phyloP scores from a whole-genome alignment of 441 rosid species.

The Aquilaria agallochum region DNA sequence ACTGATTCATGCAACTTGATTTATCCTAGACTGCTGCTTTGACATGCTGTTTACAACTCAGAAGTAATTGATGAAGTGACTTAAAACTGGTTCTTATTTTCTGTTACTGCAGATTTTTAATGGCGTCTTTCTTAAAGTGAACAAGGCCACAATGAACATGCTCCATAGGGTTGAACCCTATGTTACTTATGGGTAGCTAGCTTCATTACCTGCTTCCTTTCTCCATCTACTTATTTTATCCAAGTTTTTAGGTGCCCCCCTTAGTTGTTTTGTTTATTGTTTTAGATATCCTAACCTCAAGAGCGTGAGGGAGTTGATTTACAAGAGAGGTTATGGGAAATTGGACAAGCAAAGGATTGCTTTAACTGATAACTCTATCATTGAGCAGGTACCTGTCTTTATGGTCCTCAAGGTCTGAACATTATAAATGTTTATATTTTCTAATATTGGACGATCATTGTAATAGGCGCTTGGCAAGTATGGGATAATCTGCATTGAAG shows the following conservation, averaged over 20 bases:
- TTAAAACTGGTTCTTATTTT: background rate
- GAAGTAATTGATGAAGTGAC: background rate
- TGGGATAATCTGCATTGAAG: conserved; percentile 71
- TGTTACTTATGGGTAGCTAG: conserved; percentile 73
- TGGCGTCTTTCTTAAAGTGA: conserved; percentile 88
- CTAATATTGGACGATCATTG: no score
- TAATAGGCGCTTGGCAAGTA: conserved; percentile 56
- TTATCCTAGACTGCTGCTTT: background rate
- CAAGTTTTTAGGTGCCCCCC: background rate
- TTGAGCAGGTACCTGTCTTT: conserved; percentile 49
- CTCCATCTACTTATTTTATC: background rate
- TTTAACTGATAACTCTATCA: conserved; percentile 63
- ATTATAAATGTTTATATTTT: background rate
- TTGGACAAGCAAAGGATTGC: conserved; percentile 64
- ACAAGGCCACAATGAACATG: conserved; percentile 86
- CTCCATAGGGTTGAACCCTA: conserved; percentile 84
- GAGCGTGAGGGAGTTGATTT: conserved; percentile 75
- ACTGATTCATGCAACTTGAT: background rate
- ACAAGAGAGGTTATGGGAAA: conserved; percentile 83
- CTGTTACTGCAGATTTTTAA: conserved; percentile 52
- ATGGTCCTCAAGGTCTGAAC: background rate
- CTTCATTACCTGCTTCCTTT: background rate
- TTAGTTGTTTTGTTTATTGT: background rate
- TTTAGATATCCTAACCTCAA: conserved; percentile 68
- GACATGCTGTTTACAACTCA: background rate